phyloP scores from a whole-genome alignment of 176 grass and related monocot species.

The Eragrostis curvula region DNA sequence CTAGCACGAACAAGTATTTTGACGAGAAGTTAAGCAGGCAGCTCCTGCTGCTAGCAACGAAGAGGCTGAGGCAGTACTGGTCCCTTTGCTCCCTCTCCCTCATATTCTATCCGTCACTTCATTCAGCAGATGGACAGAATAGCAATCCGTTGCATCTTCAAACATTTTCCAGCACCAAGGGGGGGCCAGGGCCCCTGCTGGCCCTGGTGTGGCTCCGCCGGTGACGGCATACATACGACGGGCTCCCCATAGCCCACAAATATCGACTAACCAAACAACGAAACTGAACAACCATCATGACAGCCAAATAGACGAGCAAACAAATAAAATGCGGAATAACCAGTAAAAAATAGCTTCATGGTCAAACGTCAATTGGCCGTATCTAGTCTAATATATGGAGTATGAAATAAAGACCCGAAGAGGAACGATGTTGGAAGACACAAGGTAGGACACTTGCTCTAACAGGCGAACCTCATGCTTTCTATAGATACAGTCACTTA shows the following conservation, averaged over 20 bases:
- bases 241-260: neutral
- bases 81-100: too few species aligned
- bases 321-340: neutral
- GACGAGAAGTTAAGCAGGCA: too few species aligned
- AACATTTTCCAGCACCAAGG: too few species aligned
- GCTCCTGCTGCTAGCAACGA: too few species aligned
- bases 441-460: neutral
- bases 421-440: neutral
- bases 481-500: neutral
- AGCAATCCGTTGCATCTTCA: too few species aligned
- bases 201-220: too few species aligned
- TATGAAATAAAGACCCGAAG: neutral
- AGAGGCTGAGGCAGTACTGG: too few species aligned
- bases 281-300: slow-evolving; percentile 6
- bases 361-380: neutral
- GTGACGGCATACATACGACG: neutral
- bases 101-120: too few species aligned
- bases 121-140: too few species aligned
- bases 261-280: neutral
- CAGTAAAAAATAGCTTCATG: neutral
- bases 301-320: slow-evolving; percentile 12
- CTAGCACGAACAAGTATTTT: too few species aligned
- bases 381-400: neutral
- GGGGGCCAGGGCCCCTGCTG: too few species aligned
- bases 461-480: slow-evolving; percentile 1